Evolutionary conservation across 345 rosid genomes (phyloP), one percentile per base, ranked within the genome.

Genomic region (Pistacia vera): DNA sequence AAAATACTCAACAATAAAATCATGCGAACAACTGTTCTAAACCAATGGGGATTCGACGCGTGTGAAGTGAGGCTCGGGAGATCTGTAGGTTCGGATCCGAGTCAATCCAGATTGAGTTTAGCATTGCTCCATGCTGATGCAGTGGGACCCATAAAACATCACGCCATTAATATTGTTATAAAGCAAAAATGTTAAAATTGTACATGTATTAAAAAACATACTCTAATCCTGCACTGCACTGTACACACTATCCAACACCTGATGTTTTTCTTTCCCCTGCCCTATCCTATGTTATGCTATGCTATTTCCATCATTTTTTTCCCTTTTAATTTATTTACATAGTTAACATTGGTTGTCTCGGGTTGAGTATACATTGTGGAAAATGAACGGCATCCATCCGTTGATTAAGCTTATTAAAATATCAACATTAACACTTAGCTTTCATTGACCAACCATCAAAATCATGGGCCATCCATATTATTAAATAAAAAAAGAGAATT

Each of bases 11-110:
- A 79, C 75, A 69, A 82, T 71, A 63, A 52, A 60, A 79, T 65
- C 85, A 46, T 17, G 12, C 14, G 74, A 73, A 74, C 78, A 77
- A 69, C 85, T 82, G 85, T 75, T 85, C 18, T 12, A 0, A 3
- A 0, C 79, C 63, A 80, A 75, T 82, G 2, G 41, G 0, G 0
- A 0, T 0, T 0, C 0, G 52, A 56, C 84, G 58, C 83, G 85
- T 73, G 78, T 68, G 9, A 11, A 4, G 0, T 35, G 33, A 68
- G 82, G 79, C 22, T 80, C 78, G 82, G 82, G 22, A 68, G 78
- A 80, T 78, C 80, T 75, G 36, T 10, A 72, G 77, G 70, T 33
- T 75, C 67, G 83, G 73, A 0, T 13, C 69, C 33, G 33, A 30
- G 33, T 30, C 33, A 59, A 79, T 64, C 52, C 75, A 67, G 56